Base-by-base conservation (phyloP, 495 filamentous ascomycete genomes). In the Ascodesmis nigricans region DNA sequence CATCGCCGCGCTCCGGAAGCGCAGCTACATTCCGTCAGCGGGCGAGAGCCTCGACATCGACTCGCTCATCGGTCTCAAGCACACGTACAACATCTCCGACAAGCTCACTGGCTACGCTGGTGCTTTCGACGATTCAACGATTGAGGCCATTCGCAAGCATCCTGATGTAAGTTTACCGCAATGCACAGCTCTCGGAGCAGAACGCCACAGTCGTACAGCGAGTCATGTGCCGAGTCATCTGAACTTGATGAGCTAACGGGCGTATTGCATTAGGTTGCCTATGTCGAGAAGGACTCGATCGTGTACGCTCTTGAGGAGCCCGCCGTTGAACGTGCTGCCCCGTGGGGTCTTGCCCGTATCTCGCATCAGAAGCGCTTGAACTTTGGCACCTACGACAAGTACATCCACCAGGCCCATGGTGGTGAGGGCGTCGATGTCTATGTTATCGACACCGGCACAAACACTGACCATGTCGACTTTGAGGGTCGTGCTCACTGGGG, bases 141-240 rank as follows among this genome's bases (percentile, higher is more conserved):
- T 99, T 46, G 83, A 92, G 62, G 67, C 81, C 63, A 76, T 99
- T 56, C 79, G 90, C 50, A 74, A 71, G 47, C 83, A 95, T 54
- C 84, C 90, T 40, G 90, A 95, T 71, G 90, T 99, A 60, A 87
- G 82, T 74, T n/a, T n/a, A n/a, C n/a, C n/a, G n/a, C n/a, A n/a
- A n/a, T n/a, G n/a, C n/a, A n/a, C n/a, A 35, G 8, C 5, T 28
- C 10, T 35, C 20, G n/a, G n/a, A n/a, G n/a, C n/a, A n/a, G n/a
- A n/a, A n/a, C n/a, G n/a, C n/a, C n/a, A n/a, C n/a, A n/a, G n/a
- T n/a, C n/a, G n/a, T n/a, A n/a, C n/a, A n/a, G n/a, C n/a, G n/a
- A n/a, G n/a, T n/a, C n/a, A n/a, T 28, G 8, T 24, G 20, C 6
- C 16, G 14, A 35, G 29, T 6, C 23, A 9, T 32, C 23, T 36